Conservation (phyloP, 495 filamentous ascomycete species). For the Amniculicola lignicola region DNA sequence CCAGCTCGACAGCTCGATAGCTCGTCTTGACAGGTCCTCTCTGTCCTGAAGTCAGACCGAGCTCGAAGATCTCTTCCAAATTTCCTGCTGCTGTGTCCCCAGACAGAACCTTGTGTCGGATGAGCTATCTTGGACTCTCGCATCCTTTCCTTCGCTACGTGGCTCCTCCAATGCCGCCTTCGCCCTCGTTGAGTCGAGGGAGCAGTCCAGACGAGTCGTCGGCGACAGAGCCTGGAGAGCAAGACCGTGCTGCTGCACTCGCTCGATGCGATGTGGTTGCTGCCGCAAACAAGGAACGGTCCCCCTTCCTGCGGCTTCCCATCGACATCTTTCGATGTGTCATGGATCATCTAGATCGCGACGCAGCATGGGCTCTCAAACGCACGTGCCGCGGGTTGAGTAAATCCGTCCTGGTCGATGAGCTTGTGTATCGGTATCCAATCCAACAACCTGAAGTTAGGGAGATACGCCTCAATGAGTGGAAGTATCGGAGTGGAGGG, state of each 20-base stretch:
- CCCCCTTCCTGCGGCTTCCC: constrained; percentile 24
- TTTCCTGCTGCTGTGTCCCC: no score
- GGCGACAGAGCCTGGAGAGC: no score
- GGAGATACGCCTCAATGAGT: constrained; percentile 19
- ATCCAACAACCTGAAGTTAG: constrained; percentile 24
- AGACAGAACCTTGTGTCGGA: no score
- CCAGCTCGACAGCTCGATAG: no score
- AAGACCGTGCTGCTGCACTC: background rate
- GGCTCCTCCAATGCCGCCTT: no score
- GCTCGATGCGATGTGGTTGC: background rate
- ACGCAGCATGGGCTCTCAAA: constrained; percentile 22
- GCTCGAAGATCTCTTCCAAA: no score
- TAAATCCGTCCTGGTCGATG: constrained; percentile 13
- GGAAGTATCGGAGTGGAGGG: constrained; percentile 23
- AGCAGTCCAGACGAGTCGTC: no score
- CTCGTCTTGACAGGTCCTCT: no score
- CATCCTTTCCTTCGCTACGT: background rate
- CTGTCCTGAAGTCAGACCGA: no score
- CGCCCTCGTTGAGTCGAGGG: no score
- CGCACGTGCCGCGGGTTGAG: constrained; percentile 22
- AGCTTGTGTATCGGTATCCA: constrained; percentile 24
- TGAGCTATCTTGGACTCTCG: no score
- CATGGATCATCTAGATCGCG: constrained; percentile 24
- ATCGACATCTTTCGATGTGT: constrained; percentile 31
- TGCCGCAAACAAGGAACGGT: background rate